These are phyloP conservation scores for Talaromyces sp. DNA, from an alignment of 2,329 filamentous ascomycete species.

Conservation along the genomic window DNA sequence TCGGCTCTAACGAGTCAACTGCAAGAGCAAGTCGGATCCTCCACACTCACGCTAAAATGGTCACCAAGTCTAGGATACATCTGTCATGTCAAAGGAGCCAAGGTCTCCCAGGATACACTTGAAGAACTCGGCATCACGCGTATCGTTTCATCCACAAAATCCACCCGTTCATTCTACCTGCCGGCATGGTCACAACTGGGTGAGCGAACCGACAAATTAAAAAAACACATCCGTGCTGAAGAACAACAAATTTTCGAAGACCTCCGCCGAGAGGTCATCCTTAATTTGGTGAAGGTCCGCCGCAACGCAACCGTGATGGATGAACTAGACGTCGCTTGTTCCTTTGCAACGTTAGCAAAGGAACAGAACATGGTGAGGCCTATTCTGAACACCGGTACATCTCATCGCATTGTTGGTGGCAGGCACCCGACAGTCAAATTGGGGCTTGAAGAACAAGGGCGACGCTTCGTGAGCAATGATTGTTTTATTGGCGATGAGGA, in stretches of 20 bases:
- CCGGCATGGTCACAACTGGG: constrained; percentile 82
- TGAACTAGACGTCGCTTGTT: constrained; percentile 84
- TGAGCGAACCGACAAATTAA: constrained; percentile 70
- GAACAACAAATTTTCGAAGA: constrained; percentile 75
- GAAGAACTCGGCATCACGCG: constrained; percentile 44
- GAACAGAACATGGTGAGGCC: constrained; percentile 74
- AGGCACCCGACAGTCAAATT: constrained; percentile 90
- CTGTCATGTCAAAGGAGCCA: constrained; percentile 77
- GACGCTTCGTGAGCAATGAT: constrained; percentile 80
- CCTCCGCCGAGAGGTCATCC: constrained; percentile 71
- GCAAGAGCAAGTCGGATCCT: constrained; percentile 57
- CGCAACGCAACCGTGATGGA: constrained; percentile 89
- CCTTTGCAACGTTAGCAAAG: constrained; percentile 73
- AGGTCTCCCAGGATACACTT: constrained; percentile 54
- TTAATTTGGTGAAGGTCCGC: constrained; percentile 78
- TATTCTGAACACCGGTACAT: constrained; percentile 59
- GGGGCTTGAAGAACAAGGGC: constrained; percentile 72
- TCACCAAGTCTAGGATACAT: constrained; percentile 83
- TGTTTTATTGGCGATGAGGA: constrained; percentile 75
- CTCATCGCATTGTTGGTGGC: constrained; percentile 76
- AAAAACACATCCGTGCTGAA: constrained; percentile 73
- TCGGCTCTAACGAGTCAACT: constrained; percentile 57
- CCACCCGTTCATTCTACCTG: constrained; percentile 78
- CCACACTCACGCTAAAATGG: constrained; percentile 76
- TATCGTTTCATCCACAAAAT: constrained; percentile 74